phyloP scores from a whole-genome alignment of 176 grass and related monocot species.

The Tillandsia leiboldiana region DNA sequence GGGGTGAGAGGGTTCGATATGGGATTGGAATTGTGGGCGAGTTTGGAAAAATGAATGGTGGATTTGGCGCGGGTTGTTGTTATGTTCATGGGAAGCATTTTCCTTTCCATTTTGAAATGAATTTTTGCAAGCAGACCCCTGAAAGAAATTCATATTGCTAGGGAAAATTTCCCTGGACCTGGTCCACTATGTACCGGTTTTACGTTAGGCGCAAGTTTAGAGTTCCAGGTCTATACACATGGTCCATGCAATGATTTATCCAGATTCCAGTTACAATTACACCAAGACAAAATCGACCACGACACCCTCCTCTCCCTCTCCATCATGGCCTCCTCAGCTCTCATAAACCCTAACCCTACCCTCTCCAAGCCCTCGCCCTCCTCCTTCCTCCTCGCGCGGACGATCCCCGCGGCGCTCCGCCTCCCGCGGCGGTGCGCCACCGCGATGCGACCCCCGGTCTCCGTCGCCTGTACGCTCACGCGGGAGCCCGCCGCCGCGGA shows the following conservation, averaged over 20 bases:
- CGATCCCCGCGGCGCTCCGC: neutral
- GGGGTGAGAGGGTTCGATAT: neutral
- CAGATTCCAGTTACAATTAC: too few relatives aligned
- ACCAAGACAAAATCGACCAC: too few relatives aligned
- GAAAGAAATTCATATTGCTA: too few relatives aligned
- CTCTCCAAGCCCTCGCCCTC: neutral
- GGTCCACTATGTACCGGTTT: too few relatives aligned
- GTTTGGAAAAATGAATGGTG: neutral
- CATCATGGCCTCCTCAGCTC: constrained; percentile 36
- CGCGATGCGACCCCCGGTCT: constrained; percentile 27
- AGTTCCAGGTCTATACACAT: too few relatives aligned
- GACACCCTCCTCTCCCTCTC: neutral
- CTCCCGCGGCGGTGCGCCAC: neutral
- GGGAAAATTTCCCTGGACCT: too few relatives aligned
- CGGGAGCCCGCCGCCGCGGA: neutral
- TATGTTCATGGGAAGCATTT: neutral
- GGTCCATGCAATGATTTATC: too few relatives aligned
- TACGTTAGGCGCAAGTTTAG: too few relatives aligned
- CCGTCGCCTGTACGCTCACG: constrained; percentile 26
- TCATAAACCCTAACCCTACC: constrained; percentile 36
- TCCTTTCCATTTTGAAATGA: too few relatives aligned
- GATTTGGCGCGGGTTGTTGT: neutral
- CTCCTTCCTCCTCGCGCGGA: neutral
- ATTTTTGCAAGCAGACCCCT: too few relatives aligned
- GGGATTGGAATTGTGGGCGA: neutral